A percentile compares a stretch with the other conserved stretches of the same genome.
Conservation (phyloP, 2,329 filamentous ascomycete species). For the Calycina herbarum region DNA sequence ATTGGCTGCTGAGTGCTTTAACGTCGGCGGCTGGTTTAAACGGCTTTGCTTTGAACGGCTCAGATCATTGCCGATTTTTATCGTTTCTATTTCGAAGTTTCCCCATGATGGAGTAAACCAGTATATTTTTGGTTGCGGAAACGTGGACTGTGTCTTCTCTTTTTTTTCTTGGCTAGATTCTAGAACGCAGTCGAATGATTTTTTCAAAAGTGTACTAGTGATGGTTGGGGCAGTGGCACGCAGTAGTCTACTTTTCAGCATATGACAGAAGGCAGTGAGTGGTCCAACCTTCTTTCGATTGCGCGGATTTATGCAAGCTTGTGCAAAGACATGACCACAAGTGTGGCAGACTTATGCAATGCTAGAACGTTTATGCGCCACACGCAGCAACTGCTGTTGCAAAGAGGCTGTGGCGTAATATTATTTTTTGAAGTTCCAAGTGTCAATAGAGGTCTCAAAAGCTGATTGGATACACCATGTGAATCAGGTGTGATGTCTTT, state of each 20-base stretch:
- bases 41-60: constrained; percentile 15
- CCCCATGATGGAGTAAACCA: constrained; percentile 2
- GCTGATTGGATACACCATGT: background rate
- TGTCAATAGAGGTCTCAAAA: background rate
- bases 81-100: constrained; percentile 13
- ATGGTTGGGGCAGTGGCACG: background rate
- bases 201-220: too few species aligned
- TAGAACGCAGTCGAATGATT: too few species aligned
- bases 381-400: background rate
- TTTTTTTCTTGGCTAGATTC: too few species aligned
- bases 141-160: too few species aligned
- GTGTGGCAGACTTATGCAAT: background rate
- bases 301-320: too few species aligned
- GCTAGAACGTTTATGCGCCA: background rate
- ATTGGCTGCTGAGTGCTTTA: background rate
- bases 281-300: background rate
- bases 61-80: constrained; percentile 11
- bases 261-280: background rate
- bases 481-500: background rate
- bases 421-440: background rate
- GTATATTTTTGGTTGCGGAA: background rate
- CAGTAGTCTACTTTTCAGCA: background rate
- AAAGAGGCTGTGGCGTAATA: background rate
- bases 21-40: constrained; percentile 8
- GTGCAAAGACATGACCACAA: too few species aligned